Evolutionary conservation across 768 basidiomycete genomes (phyloP).

Genomic region (Saitozyma sp.): DNA sequence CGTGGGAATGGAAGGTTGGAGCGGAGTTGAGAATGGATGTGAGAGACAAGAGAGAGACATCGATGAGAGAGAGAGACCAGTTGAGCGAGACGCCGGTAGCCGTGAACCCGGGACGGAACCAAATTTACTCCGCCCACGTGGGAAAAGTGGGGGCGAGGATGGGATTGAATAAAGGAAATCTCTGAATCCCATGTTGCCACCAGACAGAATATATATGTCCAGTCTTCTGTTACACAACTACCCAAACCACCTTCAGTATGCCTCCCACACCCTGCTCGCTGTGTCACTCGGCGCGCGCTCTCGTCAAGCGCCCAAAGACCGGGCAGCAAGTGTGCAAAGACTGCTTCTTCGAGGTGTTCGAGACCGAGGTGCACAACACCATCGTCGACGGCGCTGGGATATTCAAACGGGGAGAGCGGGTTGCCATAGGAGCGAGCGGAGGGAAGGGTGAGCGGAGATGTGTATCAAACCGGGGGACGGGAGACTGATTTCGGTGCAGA

Average conservation of each 20-base stretch:
- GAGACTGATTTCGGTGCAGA: constrained; percentile 58
- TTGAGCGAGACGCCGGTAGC: no score
- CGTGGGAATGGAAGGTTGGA: no score
- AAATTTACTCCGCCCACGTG: no score
- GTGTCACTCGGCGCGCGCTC: constrained; percentile 73
- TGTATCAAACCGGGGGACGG: not conserved
- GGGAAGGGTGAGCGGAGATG: constrained; percentile 73
- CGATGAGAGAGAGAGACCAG: no score
- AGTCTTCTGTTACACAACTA: no score
- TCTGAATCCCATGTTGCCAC: no score
- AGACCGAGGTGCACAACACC: constrained; percentile 97
- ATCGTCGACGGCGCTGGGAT: constrained; percentile 72
- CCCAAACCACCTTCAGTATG: constrained; percentile 58
- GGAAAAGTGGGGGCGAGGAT: no score
- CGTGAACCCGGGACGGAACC: no score
- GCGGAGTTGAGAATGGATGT: no score
- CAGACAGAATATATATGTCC: no score
- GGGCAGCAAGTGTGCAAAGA: constrained; percentile 95
- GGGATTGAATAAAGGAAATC: no score
- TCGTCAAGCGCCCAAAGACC: constrained; percentile 92
- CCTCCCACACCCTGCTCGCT: constrained; percentile 76
- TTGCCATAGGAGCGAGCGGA: constrained; percentile 97
- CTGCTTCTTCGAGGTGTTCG: constrained; percentile 88
- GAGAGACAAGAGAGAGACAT: no score
- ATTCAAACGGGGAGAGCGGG: constrained; percentile 84